phyloP scores from a whole-genome alignment of 164 flowering plant genomes.

The Houttuynia cordata region DNA sequence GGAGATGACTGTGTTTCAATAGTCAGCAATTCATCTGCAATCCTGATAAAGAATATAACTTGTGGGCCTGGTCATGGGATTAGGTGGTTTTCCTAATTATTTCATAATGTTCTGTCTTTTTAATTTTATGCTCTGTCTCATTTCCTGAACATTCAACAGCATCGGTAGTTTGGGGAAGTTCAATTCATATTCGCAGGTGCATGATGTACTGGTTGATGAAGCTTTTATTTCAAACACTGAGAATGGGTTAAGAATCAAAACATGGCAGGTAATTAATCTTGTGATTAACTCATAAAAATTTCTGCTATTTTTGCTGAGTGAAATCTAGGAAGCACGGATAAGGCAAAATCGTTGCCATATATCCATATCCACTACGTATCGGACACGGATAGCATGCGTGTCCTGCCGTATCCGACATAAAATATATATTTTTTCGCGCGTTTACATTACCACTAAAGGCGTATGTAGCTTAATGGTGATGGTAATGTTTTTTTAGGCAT shows the following conservation, averaged over 20 bases:
- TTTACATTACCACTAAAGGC: no score
- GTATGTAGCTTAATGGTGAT: no score
- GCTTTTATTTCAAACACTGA: conserved; percentile 52
- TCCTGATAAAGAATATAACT: conserved; percentile 34
- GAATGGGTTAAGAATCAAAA: conserved; percentile 84
- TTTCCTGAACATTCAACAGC: conserved; percentile 17
- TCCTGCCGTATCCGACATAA: no score
- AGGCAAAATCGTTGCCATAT: no score
- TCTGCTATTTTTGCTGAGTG: background rate
- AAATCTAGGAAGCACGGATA: no score
- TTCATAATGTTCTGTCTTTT: background rate
- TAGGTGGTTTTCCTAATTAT: conserved; percentile 34
- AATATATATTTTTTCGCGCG: no score
- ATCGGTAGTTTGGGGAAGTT: conserved; percentile 85
- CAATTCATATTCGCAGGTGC: conserved; percentile 34
- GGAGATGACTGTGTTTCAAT: conserved; percentile 97
- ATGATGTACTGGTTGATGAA: conserved; percentile 50
- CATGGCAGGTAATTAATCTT: conserved; percentile 73
- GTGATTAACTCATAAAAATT: background rate
- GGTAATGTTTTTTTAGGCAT: no score
- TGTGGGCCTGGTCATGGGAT: conserved; percentile 98
- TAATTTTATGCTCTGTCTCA: background rate
- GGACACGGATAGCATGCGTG: no score
- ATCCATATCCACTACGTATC: no score
- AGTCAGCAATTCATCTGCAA: conserved; percentile 59